Percentiles rank a stretch among this genome's conserved stretches.
Conservation (phyloP, 2,329 filamentous ascomycete genomes). For the Hypoxylon sp. region DNA sequence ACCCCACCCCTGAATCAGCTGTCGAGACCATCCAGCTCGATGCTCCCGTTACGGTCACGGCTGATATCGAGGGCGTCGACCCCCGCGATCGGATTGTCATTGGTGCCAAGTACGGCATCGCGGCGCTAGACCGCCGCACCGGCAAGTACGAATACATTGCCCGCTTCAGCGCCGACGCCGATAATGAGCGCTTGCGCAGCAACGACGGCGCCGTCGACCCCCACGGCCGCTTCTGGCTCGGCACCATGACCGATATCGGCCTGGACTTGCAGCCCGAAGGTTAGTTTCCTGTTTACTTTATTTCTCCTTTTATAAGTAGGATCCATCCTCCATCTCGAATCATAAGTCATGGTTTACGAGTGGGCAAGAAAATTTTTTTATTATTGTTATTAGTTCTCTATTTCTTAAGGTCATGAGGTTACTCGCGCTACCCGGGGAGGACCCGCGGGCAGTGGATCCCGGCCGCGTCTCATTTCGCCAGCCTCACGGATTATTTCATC, state of each 20-base stretch:
- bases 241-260: slow-evolving; percentile 83
- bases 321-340: background rate
- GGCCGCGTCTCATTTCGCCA: slow-evolving; percentile 27
- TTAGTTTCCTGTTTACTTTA: slow-evolving; percentile 49
- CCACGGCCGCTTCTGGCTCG: slow-evolving; percentile 85
- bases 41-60: slow-evolving; percentile 74
- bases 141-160: slow-evolving; percentile 67
- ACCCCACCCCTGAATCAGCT: slow-evolving; percentile 2
- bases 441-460: slow-evolving; percentile 24
- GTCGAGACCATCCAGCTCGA: slow-evolving; percentile 66
- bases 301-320: background rate
- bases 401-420: background rate
- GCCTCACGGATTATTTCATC: slow-evolving; percentile 16
- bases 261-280: slow-evolving; percentile 71
- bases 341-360: background rate
- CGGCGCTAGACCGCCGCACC: slow-evolving; percentile 76
- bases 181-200: slow-evolving; percentile 70
- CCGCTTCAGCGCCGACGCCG: slow-evolving; percentile 57
- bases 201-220: slow-evolving; percentile 89
- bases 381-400: background rate
- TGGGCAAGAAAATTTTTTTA: background rate
- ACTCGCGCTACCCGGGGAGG: slow-evolving; percentile 4
- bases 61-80: slow-evolving; percentile 78
- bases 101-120: slow-evolving; percentile 85
- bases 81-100: slow-evolving; percentile 76